phyloP scores from a whole-genome alignment of 2,329 filamentous ascomycete species.

The Herpotrichia juniperi region DNA sequence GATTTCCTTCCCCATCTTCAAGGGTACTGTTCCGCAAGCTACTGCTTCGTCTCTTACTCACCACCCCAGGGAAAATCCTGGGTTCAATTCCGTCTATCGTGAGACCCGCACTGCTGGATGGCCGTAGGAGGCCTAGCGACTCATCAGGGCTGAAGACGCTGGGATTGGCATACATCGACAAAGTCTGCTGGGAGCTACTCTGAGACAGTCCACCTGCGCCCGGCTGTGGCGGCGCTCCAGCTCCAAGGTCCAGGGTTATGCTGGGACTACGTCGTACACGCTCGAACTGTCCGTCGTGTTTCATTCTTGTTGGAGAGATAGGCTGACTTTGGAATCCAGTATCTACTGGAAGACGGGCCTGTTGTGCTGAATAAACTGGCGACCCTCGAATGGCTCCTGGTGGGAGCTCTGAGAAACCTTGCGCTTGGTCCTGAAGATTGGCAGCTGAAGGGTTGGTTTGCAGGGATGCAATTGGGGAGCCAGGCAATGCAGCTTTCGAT shows the following conservation, averaged over 20 bases:
- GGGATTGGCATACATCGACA: neutral
- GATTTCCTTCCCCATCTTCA: slow-evolving; percentile 21
- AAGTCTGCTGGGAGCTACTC: slow-evolving; percentile 7
- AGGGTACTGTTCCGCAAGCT: slow-evolving; percentile 28
- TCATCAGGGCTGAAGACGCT: slow-evolving; percentile 5
- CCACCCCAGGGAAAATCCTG: slow-evolving; percentile 73
- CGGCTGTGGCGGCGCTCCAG: slow-evolving; percentile 27
- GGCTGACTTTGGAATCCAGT: slow-evolving; percentile 21
- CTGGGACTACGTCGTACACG: slow-evolving; percentile 36
- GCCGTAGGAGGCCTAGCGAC: slow-evolving; percentile 27
- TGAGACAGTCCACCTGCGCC: slow-evolving; percentile 7
- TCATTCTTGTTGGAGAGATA: slow-evolving; percentile 29
- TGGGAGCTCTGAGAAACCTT: slow-evolving; percentile 33
- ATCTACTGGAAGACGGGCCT: slow-evolving; percentile 42
- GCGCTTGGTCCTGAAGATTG: slow-evolving; percentile 41
- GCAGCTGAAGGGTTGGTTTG: slow-evolving; percentile 48
- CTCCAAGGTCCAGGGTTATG: slow-evolving; percentile 34
- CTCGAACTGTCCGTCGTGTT: slow-evolving; percentile 18
- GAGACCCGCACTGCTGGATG: slow-evolving; percentile 26
- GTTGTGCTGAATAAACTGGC: slow-evolving; percentile 38
- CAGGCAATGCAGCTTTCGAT: slow-evolving; percentile 36
- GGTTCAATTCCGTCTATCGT: slow-evolving; percentile 63
- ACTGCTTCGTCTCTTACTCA: slow-evolving; percentile 54
- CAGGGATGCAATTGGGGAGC: slow-evolving; percentile 49
- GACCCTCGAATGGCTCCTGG: slow-evolving; percentile 36